A percentile compares a stretch with the other conserved stretches of the same genome.
Evolutionary conservation across 495 filamentous ascomycete genomes (phyloP).

Genomic region (Bacidia gigantensis): DNA sequence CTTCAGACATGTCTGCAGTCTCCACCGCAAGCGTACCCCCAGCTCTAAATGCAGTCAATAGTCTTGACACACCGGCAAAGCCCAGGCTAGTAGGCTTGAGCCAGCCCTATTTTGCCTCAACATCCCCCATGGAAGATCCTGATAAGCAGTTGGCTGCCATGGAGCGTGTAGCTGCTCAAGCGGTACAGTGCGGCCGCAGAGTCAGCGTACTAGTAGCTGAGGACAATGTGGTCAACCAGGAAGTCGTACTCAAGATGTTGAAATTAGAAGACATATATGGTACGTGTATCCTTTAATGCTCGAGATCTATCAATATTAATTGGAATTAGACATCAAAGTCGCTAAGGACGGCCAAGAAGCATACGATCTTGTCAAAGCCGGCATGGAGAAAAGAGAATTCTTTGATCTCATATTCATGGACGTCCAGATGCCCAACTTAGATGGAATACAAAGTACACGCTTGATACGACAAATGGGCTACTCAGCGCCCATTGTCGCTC

Average conservation of each 20-base stretch:
- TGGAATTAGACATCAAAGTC: constrained; percentile 49
- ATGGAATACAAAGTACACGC: constrained; percentile 77
- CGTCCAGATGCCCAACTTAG: constrained; percentile 83
- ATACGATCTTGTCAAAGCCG: constrained; percentile 67
- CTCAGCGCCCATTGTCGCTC: constrained; percentile 74
- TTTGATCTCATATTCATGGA: constrained; percentile 93
- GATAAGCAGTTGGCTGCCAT: constrained; percentile 37
- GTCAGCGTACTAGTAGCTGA: constrained; percentile 83
- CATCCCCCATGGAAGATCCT: constrained; percentile 29
- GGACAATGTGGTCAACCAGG: constrained; percentile 90
- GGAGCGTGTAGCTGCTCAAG: constrained; percentile 33
- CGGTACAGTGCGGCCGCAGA: constrained; percentile 38
- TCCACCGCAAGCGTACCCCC: constrained; percentile 9
- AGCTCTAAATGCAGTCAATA: constrained; percentile 6
- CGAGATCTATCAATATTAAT: constrained; percentile 12
- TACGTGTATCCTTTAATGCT: constrained; percentile 16
- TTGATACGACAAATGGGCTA: constrained; percentile 80
- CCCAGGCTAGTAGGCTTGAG: constrained; percentile 72
- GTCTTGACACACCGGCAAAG: constrained; percentile 25
- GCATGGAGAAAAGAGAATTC: constrained; percentile 54
- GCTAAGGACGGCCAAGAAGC: constrained; percentile 85
- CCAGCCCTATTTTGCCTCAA: constrained; percentile 70
- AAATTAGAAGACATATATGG: constrained; percentile 54
- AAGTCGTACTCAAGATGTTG: constrained; percentile 71
- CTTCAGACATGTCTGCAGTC: constrained; percentile 19